Percentiles rank a stretch among this genome's conserved stretches.
These are phyloP conservation scores for Cicer cuneatum DNA, from an alignment of 306 rosid species.

Conservation along the genomic window DNA sequence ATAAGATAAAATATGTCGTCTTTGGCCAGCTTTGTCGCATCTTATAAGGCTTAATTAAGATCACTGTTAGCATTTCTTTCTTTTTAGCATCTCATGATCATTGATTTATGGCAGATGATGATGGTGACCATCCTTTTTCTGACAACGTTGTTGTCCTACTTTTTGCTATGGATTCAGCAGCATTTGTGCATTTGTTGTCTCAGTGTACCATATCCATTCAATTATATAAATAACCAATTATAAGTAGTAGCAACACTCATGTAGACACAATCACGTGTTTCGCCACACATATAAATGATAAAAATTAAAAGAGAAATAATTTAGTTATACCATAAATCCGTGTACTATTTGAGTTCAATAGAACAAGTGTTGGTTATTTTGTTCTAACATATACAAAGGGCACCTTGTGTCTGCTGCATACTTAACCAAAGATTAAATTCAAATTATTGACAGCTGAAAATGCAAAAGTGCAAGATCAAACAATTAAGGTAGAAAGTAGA, in stretches of 20 bases:
- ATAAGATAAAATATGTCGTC: background rate
- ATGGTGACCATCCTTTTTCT: background rate
- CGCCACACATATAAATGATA: too few relatives aligned
- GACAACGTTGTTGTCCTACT: constrained; percentile 42
- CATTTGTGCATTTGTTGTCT: constrained; percentile 53
- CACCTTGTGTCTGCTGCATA: background rate
- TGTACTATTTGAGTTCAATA: too few relatives aligned
- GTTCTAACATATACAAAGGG: background rate
- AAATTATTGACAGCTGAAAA: background rate
- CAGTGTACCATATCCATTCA: constrained; percentile 49
- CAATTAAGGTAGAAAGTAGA: constrained; percentile 5
- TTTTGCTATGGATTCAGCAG: constrained; percentile 56
- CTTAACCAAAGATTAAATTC: constrained; percentile 16
- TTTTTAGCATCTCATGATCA: background rate
- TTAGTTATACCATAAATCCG: too few relatives aligned
- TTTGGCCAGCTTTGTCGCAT: constrained; percentile 36
- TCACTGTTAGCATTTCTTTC: background rate
- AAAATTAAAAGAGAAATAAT: too few relatives aligned
- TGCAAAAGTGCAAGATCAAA: background rate
- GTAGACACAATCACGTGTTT: too few relatives aligned
- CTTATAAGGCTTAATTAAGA: background rate
- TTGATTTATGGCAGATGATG: constrained; percentile 38
- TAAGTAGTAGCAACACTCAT: too few relatives aligned
- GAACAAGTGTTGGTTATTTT: too few relatives aligned
- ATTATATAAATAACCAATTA: background rate